Base-by-base conservation (phyloP, 306 rosid genomes). In the Medicago lupulina region DNA sequence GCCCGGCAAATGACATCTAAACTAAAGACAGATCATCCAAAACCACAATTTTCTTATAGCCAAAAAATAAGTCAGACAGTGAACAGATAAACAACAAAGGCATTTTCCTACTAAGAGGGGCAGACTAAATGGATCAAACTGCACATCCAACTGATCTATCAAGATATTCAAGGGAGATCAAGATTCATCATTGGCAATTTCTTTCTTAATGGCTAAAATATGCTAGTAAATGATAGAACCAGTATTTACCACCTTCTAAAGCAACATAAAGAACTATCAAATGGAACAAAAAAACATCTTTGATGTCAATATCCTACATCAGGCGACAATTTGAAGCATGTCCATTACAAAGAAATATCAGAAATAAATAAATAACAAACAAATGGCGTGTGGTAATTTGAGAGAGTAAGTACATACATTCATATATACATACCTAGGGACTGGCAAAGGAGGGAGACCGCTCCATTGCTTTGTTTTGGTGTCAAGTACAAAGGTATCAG, bases 401-500 rank as follows among this genome's bases (percentile, higher is more conserved):
- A 23, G 17, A 47, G 2, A 57, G 28, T 47, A 25, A 47, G 55
- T 68, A 15, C 40, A 68, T 67, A 41, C n/a, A 39, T 64, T 8
- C 50, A 17, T 10, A 66, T 23, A 66, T 17, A 75, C 53, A 62
- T 85, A 94, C 98, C 98, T 83, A 51, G 97, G 98, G 18, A 81
- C 69, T 1, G 97, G 98, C 78, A 94, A 80, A 63, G 96, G 86
- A 34, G 89, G 97, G 71, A 94, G 83, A 66, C 74, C 86, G 6
- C 28, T 70, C 98, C 98, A 94, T 82, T 87, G 81, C 88, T 79
- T 94, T 40, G 93, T 90, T 78, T 78, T 73, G 28, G 96, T 76
- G 76, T 94, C 97, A 23, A 94, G 91, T 78, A 88, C 97, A 81
- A 94, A 92, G 53, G 88, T 81, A 73, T 7, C 86, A 61, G 96